Evolutionary conservation across 768 basidiomycete species (phyloP), one percentile per base, ranked within the genome.

Genomic region (Phylloporus sp.): DNA sequence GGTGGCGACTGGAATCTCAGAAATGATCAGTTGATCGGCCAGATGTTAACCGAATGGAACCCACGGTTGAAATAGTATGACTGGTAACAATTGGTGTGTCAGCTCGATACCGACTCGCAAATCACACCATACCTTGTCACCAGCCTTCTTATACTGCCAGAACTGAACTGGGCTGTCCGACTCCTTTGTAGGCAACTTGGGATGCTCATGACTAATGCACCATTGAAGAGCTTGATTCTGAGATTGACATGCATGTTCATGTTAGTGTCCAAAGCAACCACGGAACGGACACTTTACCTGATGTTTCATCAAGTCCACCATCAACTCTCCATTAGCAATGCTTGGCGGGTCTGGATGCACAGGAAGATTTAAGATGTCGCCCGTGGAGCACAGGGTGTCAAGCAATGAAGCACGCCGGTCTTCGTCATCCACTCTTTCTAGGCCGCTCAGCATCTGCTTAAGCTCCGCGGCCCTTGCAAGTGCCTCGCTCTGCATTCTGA

Each of bases 141-240:
- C 75, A 23, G 64, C 70, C 58, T 77, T 82, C 57, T 68, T 77
- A 23, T 82, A 64, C 58, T 90, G 82, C 93, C 92, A 96, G 57
- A 96, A 92, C 63, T 95, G 93, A 2, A 91, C 86, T 0, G 90
- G 84, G 28, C 73, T 76, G 48, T 92, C 90, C 0, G 64, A 61
- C 40, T 82, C 80, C 26, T 69, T 76, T 47, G 71, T 76, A 2
- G 92, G 93, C 11, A 93, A 66, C 31, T 66, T 64, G 1, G 93
- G 92, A 57, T 89, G 81, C 64, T 96, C 92, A 22, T 72, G 79
- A 14, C 81, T 77, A 23, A 94, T 73, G 55, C 88, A 89, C 92
- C 93, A 96, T 58, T 84, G 79, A 35, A 93, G 65, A 1, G 82
- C 90, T 79, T 93, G 90, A 40, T 70, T 81, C 90, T 92, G 44